Evolutionary conservation across 805 yeast genomes (phyloP), one percentile per base, ranked within the genome.

Genomic region (Candida ficus): DNA sequence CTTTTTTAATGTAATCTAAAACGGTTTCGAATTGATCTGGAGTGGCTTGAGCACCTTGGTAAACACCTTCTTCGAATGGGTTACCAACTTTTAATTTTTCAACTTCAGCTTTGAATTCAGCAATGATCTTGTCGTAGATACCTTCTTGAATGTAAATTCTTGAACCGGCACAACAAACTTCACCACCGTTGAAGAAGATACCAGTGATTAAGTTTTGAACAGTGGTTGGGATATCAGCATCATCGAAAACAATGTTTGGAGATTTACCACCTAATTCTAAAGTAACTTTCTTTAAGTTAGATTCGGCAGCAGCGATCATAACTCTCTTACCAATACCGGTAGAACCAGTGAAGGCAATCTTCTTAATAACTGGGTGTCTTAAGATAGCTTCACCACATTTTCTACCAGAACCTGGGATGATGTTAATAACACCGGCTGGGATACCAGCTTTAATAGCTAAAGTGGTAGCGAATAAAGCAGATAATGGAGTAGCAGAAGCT

Each of bases 261-360:
- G 89, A 81, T 63, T 83, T 83, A 64, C 93, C 93, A 64, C 93
- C 93, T 55, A 83, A 72, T 66, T 83, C 93, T 64, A 83, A 70
- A 37, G 91, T 82, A 39, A 82, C 83, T 67, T 83, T 83, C 74
- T 83, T 83, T 69, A 83, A 70, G 65, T 75, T 74, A n/a, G 85
- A 68, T 48, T 76, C 73, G 45, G 87, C 82, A 55, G 87, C 83
- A 53, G 73, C 73, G 47, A 69, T 69, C 79, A 83, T 82, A 48
- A 83, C 80, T 55, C 66, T 68, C 61, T 77, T 80, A 66, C 93
- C 93, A 46, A 81, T 72, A 38, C 75, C 79, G 34, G 93, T 83
- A 21, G 90, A 83, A 58, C 93, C 93, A 40, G 93, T 83, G 66
- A 83, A 83, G 11, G 90, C 87, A 56, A 83, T 70, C 67, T 83